Percentiles rank a stretch among this genome's conserved stretches.
These are phyloP conservation scores for Dorcoceras hygrometricum DNA, from an alignment of 257 asterid genomes.

Conservation along the genomic window DNA sequence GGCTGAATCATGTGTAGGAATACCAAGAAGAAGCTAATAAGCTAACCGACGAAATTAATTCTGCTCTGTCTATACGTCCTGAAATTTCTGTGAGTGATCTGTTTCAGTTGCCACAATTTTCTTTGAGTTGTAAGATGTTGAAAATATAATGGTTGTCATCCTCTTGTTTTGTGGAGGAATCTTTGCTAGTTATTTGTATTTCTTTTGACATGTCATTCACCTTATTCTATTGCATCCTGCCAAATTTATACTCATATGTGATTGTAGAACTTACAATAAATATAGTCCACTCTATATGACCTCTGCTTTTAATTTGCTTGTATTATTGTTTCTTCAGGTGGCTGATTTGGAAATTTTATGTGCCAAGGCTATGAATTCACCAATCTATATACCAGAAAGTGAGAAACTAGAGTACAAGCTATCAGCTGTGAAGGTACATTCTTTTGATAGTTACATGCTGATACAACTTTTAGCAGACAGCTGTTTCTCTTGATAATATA, in stretches of 20 bases:
- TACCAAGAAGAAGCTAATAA: constrained; percentile 51
- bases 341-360: constrained; percentile 64
- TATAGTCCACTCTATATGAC: constrained; percentile 19
- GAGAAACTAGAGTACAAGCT: constrained; percentile 57
- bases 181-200: neutral
- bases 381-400: constrained; percentile 58
- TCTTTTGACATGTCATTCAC: constrained; percentile 1
- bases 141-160: constrained; percentile 16
- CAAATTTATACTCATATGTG: neutral
- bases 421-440: constrained; percentile 69
- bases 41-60: constrained; percentile 65
- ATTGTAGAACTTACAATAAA: constrained; percentile 3
- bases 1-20: constrained; percentile 41
- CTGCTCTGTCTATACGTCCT: constrained; percentile 44
- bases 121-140: constrained; percentile 10
- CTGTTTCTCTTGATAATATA: constrained; percentile 7
- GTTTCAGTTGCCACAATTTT: constrained; percentile 18
- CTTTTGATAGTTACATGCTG: constrained; percentile 11
- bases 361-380: constrained; percentile 46
- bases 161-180: neutral
- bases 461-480: constrained; percentile 7
- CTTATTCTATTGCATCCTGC: neutral
- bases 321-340: constrained; percentile 41
- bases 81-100: constrained; percentile 54
- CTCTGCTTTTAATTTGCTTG: constrained; percentile 5